A percentile compares a stretch with the other conserved stretches of the same genome.
These are phyloP conservation scores for Cutaneotrichosporon sp. DNA, from an alignment of 1,284 basidiomycete genomes.

Conservation along the genomic window DNA sequence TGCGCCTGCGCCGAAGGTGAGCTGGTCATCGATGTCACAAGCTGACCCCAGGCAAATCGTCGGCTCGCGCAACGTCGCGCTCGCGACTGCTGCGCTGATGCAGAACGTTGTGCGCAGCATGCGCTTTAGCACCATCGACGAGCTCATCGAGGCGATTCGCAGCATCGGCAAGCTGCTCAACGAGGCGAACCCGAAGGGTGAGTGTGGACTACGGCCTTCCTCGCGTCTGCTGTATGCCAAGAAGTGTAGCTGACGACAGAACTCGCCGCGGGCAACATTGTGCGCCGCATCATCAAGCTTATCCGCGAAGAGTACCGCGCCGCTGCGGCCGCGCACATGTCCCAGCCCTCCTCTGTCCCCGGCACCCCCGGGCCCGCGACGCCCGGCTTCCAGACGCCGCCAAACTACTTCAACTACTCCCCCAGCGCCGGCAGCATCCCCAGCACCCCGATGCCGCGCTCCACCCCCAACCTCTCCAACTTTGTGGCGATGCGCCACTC, in stretches of 20 bases:
- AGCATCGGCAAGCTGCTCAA: constrained; percentile 75
- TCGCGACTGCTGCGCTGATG: constrained; percentile 84
- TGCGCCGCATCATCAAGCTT: constrained; percentile 85
- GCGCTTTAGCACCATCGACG: constrained; percentile 81
- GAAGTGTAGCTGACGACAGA: constrained; percentile 59
- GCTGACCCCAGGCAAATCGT: constrained; percentile 66
- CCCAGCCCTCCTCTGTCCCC: constrained; percentile 41
- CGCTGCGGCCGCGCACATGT: constrained; percentile 44
- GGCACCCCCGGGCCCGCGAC: constrained; percentile 47
- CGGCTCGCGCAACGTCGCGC: constrained; percentile 80
- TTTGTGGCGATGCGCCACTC: constrained; percentile 54
- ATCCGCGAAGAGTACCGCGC: constrained; percentile 87
- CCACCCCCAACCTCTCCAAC: constrained; percentile 46
- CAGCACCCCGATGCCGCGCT: constrained; percentile 20
- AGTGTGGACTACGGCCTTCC: constrained; percentile 17
- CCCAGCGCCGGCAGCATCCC: constrained; percentile 6
- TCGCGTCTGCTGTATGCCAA: neutral
- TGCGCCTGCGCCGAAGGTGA: constrained; percentile 67
- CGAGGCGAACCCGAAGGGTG: constrained; percentile 91
- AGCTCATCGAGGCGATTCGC: constrained; percentile 78
- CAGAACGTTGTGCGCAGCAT: constrained; percentile 86
- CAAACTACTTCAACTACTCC: constrained; percentile 37
- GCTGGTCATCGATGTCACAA: constrained; percentile 43
- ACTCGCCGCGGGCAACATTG: constrained; percentile 90
- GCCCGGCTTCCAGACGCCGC: constrained; percentile 44